Base-by-base conservation (phyloP, 768 basidiomycete genomes). In the Pholiota molesta region DNA sequence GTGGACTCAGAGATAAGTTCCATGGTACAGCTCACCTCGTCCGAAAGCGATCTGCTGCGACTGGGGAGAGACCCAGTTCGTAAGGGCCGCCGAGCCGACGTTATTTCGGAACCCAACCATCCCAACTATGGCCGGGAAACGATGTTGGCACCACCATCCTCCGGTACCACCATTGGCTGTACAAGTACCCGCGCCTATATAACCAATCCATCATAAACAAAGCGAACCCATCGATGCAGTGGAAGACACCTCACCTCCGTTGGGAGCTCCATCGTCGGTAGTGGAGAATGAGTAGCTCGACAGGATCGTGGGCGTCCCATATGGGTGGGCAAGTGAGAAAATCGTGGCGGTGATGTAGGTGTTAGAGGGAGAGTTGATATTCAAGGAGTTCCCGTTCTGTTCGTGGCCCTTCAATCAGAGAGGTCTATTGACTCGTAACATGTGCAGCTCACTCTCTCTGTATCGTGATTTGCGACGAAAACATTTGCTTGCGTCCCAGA, bases 381-480 rank as follows among this genome's bases (percentile, higher is more conserved):
- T 86, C 7, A 90, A 75, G 0, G 88, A 87, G 28, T 58, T 67
- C 1, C 83, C 84, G 57, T 79, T 81, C 87, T 83, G 53, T 17
- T 3, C 39, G 23, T n/a, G 28, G 13, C 8, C 11, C n/a, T 62
- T 7, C 58, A 28, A 31, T 31, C 31, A 31, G 31, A 31, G 31
- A 31, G 6, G 3, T 31, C 31, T 9, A 7, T 7, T 31, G 31
- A 31, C 5, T 8, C 35, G 35, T 26, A n/a, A 14, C 3, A 47
- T 35, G 2, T 3, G 0, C 23, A 16, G 64, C 75, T 21, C 51
- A 81, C 82, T 49, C 89, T 74, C 70, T 90, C 89, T 1, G 88
- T 90, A 64, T 90, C 89, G 60, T 90, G 89, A 66, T 90, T 88
- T 0, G 83, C 76, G 4, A 90, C 87, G 61, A 90, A 90, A 7